Conservation (phyloP, 208 protist species). For the Leptomonas pyrrhocoris region DNA sequence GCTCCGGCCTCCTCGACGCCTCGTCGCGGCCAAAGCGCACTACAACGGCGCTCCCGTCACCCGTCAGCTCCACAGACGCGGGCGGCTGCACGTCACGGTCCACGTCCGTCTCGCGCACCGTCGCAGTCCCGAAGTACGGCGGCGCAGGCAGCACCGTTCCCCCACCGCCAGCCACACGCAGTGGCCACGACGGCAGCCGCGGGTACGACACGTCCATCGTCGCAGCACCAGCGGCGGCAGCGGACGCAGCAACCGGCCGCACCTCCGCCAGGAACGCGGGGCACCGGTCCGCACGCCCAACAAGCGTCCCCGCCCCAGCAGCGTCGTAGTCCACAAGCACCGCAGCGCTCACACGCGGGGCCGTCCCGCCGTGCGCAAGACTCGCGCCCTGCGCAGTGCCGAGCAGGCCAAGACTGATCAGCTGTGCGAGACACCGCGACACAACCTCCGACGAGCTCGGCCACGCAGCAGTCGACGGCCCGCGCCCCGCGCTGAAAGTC, state of each 20-base stretch:
- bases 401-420: slow-evolving; percentile 3
- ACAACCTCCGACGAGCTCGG: slow-evolving; percentile 2
- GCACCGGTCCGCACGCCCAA: not conserved
- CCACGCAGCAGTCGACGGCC: not conserved
- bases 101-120: slow-evolving; percentile 6
- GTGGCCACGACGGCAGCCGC: slow-evolving; percentile 22
- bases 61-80: not conserved
- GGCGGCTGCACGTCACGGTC: slow-evolving; percentile 16
- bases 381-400: not conserved
- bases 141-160: no score
- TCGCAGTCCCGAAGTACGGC: slow-evolving; percentile 19
- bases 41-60: not conserved
- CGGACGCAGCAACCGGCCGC: not conserved
- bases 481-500: not conserved
- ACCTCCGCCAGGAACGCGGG: slow-evolving; percentile 8
- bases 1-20: not conserved
- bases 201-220: slow-evolving; percentile 11
- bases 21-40: slow-evolving; percentile 9
- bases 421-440: slow-evolving; percentile 6
- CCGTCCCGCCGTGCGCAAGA: not conserved
- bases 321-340: slow-evolving; percentile 13
- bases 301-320: not conserved
- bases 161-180: not conserved
- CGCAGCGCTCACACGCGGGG: not conserved
- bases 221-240: no score